Evolutionary conservation across 1,139 yeast species (phyloP).

Genomic region (Torulaspora pretoriensis): DNA sequence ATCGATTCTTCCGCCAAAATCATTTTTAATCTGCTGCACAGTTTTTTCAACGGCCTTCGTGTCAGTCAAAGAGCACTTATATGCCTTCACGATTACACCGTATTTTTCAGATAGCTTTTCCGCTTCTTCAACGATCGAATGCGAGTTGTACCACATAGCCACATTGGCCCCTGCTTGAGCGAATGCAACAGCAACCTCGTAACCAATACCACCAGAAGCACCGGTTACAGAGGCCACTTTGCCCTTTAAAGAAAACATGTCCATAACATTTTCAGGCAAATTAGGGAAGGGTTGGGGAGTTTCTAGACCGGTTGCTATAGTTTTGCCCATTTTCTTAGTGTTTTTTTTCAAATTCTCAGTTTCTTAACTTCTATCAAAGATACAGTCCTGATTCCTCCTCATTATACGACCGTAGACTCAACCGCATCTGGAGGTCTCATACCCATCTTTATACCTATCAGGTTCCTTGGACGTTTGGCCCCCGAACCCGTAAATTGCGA

Average conservation of each 20-base stretch:
- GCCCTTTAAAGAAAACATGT: constrained; percentile 66
- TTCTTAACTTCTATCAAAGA: neutral
- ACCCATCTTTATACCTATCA: neutral
- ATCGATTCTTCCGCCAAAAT: constrained; percentile 75
- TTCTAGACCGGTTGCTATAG: constrained; percentile 22
- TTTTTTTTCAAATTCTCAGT: neutral
- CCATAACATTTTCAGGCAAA: constrained; percentile 37
- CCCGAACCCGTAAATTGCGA: constrained; percentile 7
- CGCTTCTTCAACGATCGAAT: constrained; percentile 57
- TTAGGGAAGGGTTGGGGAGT: constrained; percentile 33
- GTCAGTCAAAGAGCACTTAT: constrained; percentile 64
- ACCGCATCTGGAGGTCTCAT: neutral
- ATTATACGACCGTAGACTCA: neutral
- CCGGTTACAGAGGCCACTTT: constrained; percentile 89
- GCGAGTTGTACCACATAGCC: constrained; percentile 75
- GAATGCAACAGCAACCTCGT: constrained; percentile 76
- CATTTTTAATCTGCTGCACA: constrained; percentile 55
- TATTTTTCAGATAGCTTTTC: constrained; percentile 45
- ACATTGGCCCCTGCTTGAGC: constrained; percentile 92
- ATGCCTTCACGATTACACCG: constrained; percentile 65
- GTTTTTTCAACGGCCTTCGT: constrained; percentile 54
- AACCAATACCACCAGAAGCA: constrained; percentile 81
- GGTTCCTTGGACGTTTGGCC: neutral
- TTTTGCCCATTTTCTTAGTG: constrained; percentile 8
- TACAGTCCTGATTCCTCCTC: neutral